Conservation (phyloP, 164 flowering plant genomes). For the Nelumbo lutea region DNA sequence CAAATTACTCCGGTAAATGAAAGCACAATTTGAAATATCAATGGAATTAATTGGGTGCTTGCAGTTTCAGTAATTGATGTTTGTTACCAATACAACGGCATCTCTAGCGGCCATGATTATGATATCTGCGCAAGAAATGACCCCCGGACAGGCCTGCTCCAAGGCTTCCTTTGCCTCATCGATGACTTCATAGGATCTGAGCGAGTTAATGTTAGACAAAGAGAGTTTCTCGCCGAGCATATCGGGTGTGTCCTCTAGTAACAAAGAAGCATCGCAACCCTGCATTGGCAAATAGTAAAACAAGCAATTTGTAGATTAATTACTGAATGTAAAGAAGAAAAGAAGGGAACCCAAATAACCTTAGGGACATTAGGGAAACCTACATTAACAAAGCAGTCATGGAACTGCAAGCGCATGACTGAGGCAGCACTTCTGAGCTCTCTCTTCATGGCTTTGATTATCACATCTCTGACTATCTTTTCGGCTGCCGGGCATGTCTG, state of each 20-base stretch:
- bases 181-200: slow-evolving; percentile 76
- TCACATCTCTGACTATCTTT: slow-evolving; percentile 40
- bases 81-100: slow-evolving; percentile 73
- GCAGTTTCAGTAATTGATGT: not conserved
- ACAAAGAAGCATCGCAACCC: slow-evolving; percentile 94
- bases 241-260: slow-evolving; percentile 79
- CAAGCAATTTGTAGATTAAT: not conserved
- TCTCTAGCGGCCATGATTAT: slow-evolving; percentile 91
- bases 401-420: slow-evolving; percentile 94
- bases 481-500: slow-evolving; percentile 74
- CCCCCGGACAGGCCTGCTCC: slow-evolving; percentile 61
- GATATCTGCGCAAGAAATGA: slow-evolving; percentile 93
- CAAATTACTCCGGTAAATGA: not conserved
- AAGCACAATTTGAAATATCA: not conserved
- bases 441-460: slow-evolving; percentile 44
- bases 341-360: not conserved
- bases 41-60: not conserved
- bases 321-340: not conserved
- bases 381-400: slow-evolving; percentile 94
- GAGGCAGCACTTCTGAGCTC: slow-evolving; percentile 77
- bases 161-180: slow-evolving; percentile 68
- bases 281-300: slow-evolving; percentile 8
- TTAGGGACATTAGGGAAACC: not conserved
- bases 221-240: slow-evolving; percentile 84
- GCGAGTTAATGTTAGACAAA: slow-evolving; percentile 75